Evolutionary conservation across 306 rosid genomes (phyloP).

Genomic region (Vigna reflexopilosa): DNA sequence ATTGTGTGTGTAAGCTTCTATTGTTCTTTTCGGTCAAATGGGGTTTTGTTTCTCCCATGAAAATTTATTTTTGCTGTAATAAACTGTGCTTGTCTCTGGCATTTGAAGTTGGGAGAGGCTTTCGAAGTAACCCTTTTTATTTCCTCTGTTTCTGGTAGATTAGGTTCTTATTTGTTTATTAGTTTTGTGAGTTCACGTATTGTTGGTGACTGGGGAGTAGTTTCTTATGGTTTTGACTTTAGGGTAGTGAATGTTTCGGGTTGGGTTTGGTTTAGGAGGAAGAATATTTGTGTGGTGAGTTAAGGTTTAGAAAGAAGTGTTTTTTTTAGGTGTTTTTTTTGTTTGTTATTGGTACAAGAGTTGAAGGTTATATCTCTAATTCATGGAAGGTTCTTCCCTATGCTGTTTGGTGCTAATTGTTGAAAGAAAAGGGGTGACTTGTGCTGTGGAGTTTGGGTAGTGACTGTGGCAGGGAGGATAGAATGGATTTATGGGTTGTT

Average conservation of each 20-base stretch:
- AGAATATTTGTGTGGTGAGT: constrained; percentile 31
- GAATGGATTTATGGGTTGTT: constrained; percentile 89
- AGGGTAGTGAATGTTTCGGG: constrained; percentile 31
- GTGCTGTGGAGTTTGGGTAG: constrained; percentile 56
- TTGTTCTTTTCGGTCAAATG: constrained; percentile 33
- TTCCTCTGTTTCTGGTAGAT: constrained; percentile 19
- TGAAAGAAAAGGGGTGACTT: constrained; percentile 49
- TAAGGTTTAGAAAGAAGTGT: background rate
- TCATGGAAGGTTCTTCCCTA: constrained; percentile 53
- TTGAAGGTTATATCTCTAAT: constrained; percentile 40
- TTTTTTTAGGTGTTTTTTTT: background rate
- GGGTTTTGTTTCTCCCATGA: constrained; percentile 4
- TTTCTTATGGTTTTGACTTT: constrained; percentile 31
- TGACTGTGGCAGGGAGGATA: constrained; percentile 36
- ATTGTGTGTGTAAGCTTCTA: constrained; percentile 16
- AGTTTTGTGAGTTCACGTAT: constrained; percentile 8
- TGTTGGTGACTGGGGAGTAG: background rate
- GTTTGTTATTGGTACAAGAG: constrained; percentile 18
- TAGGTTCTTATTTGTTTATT: background rate
- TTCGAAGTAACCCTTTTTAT: background rate
- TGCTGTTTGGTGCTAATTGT: constrained; percentile 49
- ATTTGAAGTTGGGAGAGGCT: constrained; percentile 33
- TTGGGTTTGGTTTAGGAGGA: constrained; percentile 35
- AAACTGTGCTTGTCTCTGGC: constrained; percentile 27
- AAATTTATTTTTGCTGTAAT: background rate